phyloP scores from a whole-genome alignment of 106 monocot species.

The Gastrodia elata region DNA sequence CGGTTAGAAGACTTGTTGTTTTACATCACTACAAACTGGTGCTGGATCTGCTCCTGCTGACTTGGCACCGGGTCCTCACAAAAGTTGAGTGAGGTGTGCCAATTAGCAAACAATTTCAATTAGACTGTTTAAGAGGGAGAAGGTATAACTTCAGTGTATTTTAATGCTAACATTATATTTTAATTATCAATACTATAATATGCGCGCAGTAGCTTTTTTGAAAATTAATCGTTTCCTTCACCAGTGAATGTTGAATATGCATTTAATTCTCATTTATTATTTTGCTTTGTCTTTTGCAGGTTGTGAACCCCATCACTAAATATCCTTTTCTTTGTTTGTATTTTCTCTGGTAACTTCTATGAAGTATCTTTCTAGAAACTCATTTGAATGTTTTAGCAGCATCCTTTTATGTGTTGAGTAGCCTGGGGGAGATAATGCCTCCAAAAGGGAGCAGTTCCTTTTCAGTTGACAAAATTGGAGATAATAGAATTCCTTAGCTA shows the following conservation, averaged over 20 bases:
- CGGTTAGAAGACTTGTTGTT: too few relatives aligned
- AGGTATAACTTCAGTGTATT: background rate
- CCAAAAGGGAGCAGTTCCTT: background rate
- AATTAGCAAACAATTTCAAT: too few relatives aligned
- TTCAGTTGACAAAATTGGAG: background rate
- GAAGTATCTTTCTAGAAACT: background rate
- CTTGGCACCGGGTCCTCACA: too few relatives aligned
- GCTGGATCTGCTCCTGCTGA: too few relatives aligned
- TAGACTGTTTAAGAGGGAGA: too few relatives aligned
- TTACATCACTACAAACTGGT: too few relatives aligned
- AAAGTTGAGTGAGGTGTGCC: too few relatives aligned
- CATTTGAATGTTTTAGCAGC: background rate
- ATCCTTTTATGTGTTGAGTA: background rate
- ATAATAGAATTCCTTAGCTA: background rate
- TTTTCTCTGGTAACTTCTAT: background rate
- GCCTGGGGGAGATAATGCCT: background rate
- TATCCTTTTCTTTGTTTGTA: conserved; percentile 57
- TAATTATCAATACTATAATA: background rate
- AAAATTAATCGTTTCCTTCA: background rate
- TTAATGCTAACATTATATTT: background rate
- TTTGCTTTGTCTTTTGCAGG: conserved; percentile 46
- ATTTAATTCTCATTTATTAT: background rate
- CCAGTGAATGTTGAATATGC: background rate
- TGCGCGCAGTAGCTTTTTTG: background rate
- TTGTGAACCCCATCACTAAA: conserved; percentile 93